phyloP scores from a whole-genome alignment of 1,139 yeast species.

The Suhomyces guaymorum region DNA sequence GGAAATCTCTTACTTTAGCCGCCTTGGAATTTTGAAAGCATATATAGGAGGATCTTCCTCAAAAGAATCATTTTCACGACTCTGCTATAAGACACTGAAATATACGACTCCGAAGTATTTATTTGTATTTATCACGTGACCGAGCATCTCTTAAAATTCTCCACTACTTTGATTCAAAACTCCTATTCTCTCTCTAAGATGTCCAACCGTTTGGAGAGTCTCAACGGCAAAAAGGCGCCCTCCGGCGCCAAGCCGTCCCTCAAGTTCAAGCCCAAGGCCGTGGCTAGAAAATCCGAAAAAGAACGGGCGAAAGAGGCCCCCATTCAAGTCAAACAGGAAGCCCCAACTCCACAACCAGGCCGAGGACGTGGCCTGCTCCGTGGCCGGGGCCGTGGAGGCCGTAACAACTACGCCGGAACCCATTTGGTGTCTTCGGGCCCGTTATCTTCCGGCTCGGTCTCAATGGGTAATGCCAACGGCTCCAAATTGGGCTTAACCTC shows the following conservation, averaged over 20 bases:
- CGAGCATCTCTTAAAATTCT: background rate
- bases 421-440: conserved; percentile 74
- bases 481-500: conserved; percentile 29
- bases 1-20: too few species aligned
- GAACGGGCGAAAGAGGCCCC: conserved; percentile 81
- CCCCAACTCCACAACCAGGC: conserved; percentile 15
- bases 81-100: too few species aligned
- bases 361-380: conserved; percentile 29
- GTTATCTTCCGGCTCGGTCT: conserved; percentile 63
- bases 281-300: conserved; percentile 77
- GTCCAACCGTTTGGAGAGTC: conserved; percentile 49
- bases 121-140: conserved; percentile 5
- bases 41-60: too few species aligned
- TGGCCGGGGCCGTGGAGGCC: conserved; percentile 43
- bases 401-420: conserved; percentile 58
- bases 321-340: conserved; percentile 43
- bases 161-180: background rate
- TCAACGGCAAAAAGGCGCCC: conserved; percentile 37
- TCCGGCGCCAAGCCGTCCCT: conserved; percentile 47
- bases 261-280: conserved; percentile 80
- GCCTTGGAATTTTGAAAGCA: too few species aligned
- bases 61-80: too few species aligned
- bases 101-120: too few species aligned
- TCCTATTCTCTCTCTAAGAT: conserved; percentile 18
- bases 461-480: conserved; percentile 37